Evolutionary conservation across 495 filamentous ascomycete genomes (phyloP).

Genomic region (Viridothelium virens): DNA sequence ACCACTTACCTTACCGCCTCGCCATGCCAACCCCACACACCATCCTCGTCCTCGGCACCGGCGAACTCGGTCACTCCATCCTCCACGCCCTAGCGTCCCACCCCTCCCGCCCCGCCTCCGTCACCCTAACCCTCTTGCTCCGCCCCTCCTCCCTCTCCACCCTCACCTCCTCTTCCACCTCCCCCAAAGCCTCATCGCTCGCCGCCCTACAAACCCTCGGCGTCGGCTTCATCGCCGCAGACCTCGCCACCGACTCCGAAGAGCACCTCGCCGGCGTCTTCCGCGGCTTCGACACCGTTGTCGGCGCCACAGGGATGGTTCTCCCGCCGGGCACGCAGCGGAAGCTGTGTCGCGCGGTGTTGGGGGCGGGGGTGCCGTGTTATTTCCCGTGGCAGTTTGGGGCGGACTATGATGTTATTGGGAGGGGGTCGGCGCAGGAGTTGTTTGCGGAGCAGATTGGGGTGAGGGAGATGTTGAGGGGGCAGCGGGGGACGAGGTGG

Average conservation of each 20-base stretch:
- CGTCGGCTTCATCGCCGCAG: conserved; percentile 40
- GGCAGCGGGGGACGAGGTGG: conserved; percentile 42
- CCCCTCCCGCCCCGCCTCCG: conserved; percentile 27
- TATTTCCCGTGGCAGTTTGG: conserved; percentile 63
- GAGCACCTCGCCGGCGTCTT: conserved; percentile 42
- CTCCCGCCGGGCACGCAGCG: conserved; percentile 44
- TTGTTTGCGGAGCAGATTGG: conserved; percentile 56
- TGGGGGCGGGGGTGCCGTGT: conserved; percentile 39
- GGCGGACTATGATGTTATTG: conserved; percentile 55
- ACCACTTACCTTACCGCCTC: too few relatives aligned
- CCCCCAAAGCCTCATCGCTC: conserved; percentile 27
- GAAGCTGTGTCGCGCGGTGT: conserved; percentile 44
- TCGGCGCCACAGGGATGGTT: conserved; percentile 50
- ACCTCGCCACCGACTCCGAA: conserved; percentile 39
- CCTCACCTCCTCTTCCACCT: conserved; percentile 24
- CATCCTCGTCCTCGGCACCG: conserved; percentile 55
- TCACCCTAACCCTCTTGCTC: conserved; percentile 43
- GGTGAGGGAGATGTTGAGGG: conserved; percentile 46
- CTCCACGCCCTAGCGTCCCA: conserved; percentile 42
- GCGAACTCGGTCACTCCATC: conserved; percentile 52
- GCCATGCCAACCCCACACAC: too few relatives aligned
- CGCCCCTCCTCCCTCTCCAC: conserved; percentile 40
- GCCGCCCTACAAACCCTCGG: conserved; percentile 31
- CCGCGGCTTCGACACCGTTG: conserved; percentile 42
- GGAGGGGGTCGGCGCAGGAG: conserved; percentile 45